These are phyloP conservation scores for Lablab purpureus DNA, from an alignment of 306 rosid genomes.

Conservation along the genomic window DNA sequence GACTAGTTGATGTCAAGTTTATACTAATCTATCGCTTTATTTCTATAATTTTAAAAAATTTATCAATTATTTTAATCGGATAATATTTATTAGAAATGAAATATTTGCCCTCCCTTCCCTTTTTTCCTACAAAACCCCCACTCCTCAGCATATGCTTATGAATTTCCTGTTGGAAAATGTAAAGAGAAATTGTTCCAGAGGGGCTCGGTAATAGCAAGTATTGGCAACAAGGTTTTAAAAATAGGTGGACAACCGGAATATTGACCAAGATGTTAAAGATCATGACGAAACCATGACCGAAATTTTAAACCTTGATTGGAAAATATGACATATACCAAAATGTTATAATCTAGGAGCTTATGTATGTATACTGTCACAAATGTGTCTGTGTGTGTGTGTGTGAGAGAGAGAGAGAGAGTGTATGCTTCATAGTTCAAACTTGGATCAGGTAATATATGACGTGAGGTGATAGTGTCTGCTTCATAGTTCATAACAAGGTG, in stretches of 20 bases:
- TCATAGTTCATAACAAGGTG: conserved; percentile 12
- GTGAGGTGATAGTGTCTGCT: not conserved
- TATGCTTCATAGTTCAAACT: not conserved
- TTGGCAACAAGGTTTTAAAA: not conserved
- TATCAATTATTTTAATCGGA: not conserved
- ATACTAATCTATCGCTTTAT: not conserved
- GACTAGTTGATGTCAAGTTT: not conserved
- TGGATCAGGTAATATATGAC: not conserved
- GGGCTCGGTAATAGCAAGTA: not conserved
- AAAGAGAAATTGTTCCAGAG: not conserved
- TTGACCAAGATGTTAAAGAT: not conserved
- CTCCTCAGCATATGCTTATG: not conserved
- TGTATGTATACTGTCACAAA: not conserved
- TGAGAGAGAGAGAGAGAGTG: not conserved
- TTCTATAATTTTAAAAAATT: not conserved
- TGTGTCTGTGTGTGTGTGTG: too few relatives aligned
- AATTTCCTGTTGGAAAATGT: not conserved
- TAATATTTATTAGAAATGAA: not conserved
- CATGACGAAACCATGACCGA: not conserved
- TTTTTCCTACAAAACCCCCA: not conserved
- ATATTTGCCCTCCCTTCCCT: not conserved
- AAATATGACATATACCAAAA: conserved; percentile 17
- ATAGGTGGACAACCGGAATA: not conserved
- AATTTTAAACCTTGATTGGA: not conserved
- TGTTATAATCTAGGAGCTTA: conserved; percentile 11